Evolutionary conservation across 208 protist species (phyloP), one percentile per base, ranked within the genome.

Genomic region (Tritrichomonas musculus): DNA sequence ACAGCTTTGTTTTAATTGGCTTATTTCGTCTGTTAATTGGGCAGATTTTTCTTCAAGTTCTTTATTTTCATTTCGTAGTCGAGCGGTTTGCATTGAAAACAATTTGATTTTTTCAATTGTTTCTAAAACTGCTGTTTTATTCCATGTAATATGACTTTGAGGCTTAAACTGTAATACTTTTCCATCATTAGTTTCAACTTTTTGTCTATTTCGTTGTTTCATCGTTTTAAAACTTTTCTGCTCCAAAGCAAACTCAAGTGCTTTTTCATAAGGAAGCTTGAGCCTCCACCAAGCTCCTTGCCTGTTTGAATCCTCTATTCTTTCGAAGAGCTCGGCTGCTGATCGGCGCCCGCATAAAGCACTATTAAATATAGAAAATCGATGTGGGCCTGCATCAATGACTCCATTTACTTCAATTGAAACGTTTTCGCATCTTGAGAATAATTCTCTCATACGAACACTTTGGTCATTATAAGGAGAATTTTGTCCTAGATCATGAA

Each of bases 381-480:
- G 39, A 36, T 88, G 77, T 30, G 77, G 77, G 33, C 77, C 77
- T 53, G 41, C 20, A 9, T 88, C 77, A 20, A 57, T 57, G 33
- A 57, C 17, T 11, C 77, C 77, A 57, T 88, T 88, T 9, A 57
- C 27, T 33, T 57, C 47, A 57, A 88, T 88, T 88, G 77, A 47
- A 39, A 17, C 41, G 1, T 88, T 88, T 60, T 88, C 77, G 2
- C 53, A 41, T 27, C 25, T 25, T 39, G 77, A 33, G 57, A 55
- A 88, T n/a, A 88, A 57, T 33, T 88, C 77, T 88, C 57, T 88
- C 77, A 88, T 88, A 17, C 77, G 9, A 33, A 88, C 77, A 88
- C 77, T 88, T 5, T 49, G 14, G 39, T 88, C 77, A 14, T 30
- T 30, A 27, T 88, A 88, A 17, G 44, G 77, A 11, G 77, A 88